A percentile compares a stretch with the other conserved stretches of the same genome.
Conservation (phyloP, 164 flowering plant genomes). For the Umbilicus rupestris region DNA sequence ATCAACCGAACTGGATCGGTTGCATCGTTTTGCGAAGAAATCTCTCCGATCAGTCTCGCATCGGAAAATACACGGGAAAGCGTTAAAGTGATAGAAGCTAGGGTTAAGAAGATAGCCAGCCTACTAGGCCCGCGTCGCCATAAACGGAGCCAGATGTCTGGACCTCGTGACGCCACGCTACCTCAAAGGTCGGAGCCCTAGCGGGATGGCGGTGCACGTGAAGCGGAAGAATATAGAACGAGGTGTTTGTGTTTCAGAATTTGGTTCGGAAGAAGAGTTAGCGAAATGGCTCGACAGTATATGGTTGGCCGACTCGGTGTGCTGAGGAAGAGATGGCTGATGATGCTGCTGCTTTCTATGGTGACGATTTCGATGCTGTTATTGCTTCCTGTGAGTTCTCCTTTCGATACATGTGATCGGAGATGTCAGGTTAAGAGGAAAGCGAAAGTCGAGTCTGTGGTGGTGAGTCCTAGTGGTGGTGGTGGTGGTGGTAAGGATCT, state of each 20-base stretch:
- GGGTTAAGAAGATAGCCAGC: neutral
- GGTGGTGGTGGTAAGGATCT: slow-evolving; percentile 2
- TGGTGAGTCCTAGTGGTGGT: slow-evolving; percentile 4
- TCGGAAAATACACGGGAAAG: neutral
- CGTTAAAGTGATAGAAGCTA: neutral
- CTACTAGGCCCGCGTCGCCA: neutral
- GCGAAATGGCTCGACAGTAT: slow-evolving; percentile 42
- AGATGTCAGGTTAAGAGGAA: slow-evolving; percentile 3
- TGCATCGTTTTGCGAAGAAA: neutral
- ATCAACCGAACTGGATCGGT: neutral
- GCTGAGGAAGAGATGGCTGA: slow-evolving; percentile 41
- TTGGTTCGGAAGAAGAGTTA: neutral
- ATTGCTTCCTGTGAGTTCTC: slow-evolving; percentile 34
- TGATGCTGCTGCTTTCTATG: slow-evolving; percentile 16
- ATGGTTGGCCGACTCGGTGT: slow-evolving; percentile 21
- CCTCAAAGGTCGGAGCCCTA: neutral
- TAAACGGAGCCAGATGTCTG: neutral
- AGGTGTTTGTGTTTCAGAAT: neutral
- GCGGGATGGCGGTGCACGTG: neutral
- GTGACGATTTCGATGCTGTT: slow-evolving; percentile 37
- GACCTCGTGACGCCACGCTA: slow-evolving; percentile 1
- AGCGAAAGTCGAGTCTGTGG: neutral
- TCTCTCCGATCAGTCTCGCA: neutral
- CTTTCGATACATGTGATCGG: slow-evolving; percentile 35
- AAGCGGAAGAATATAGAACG: neutral